Evolutionary conservation across 345 rosid genomes (phyloP), one percentile per base, ranked within the genome.

Genomic region (Reutealis trisperma): DNA sequence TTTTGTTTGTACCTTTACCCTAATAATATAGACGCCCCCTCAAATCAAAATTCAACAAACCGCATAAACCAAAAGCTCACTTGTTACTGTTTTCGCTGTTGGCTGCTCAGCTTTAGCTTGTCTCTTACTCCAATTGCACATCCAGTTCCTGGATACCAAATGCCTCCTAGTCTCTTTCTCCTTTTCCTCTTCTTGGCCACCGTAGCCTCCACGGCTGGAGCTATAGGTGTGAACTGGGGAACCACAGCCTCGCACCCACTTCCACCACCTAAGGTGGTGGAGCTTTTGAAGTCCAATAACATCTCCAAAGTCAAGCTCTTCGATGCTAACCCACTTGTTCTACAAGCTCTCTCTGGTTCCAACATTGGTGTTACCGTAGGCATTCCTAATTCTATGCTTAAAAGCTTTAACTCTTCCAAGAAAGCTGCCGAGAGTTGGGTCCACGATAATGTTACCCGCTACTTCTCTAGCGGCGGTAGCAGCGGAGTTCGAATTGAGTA

Each of bases 401-500:
- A 79, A 73, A 86, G 72, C 80, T 67, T 94, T 32, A 94, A 94
- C 87, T 90, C 94, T 22, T 93, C 97, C 10, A 76, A 8, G 77
- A 90, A 91, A 74, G 93, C 87, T 66, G 98, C 94, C 6, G 86
- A 81, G 81, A 90, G 87, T 67, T 94, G 98, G 98, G 95, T 93
- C 30, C 98, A 94, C 83, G 98, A 94, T 76, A 94, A 94, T 83
- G 94, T 93, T 87, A 93, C 97, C 79, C 97, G 98, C 77, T 94
- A 90, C 86, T 80, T 86, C 85, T 72, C 91, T 21, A 75, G 83
- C 12, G 86, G 86, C 12, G 86, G 86, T 55, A 74, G 71, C 76
- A 73, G 73, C 81, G 84, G 84, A 57, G 93, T 91, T 72, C 87
- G 88, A 70, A 88, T 94, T 72, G 90, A 90, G 97, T 94, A 90